Conservation (phyloP, 768 basidiomycete genomes). For the Kwoniella europaea region DNA sequence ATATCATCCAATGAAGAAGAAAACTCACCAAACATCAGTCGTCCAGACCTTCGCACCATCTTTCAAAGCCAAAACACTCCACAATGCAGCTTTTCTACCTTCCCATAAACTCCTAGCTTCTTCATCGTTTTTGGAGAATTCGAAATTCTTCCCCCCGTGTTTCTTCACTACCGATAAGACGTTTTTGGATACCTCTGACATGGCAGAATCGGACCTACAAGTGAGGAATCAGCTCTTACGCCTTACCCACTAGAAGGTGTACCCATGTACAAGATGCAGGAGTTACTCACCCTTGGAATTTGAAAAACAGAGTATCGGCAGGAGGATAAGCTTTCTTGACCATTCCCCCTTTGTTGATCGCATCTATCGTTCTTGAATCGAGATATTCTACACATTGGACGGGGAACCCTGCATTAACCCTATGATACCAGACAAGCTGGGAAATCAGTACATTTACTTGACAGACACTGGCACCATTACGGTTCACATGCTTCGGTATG, state of each 20-base stretch:
- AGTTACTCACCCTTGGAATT: slow-evolving; percentile 70
- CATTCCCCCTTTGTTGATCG: slow-evolving; percentile 72
- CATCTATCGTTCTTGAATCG: slow-evolving; percentile 76
- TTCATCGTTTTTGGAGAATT: slow-evolving; percentile 73
- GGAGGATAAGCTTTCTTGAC: slow-evolving; percentile 68
- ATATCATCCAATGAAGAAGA: background rate
- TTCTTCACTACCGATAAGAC: slow-evolving; percentile 69
- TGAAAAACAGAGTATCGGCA: slow-evolving; percentile 84
- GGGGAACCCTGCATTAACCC: slow-evolving; percentile 68
- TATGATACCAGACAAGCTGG: slow-evolving; percentile 59
- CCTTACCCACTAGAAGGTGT: background rate
- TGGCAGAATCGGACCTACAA: slow-evolving; percentile 62
- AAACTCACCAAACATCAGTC: slow-evolving; percentile 82
- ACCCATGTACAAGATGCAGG: background rate
- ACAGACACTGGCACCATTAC: background rate
- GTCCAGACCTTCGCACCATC: slow-evolving; percentile 77
- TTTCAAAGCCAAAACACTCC: slow-evolving; percentile 69
- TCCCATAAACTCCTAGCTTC: slow-evolving; percentile 82
- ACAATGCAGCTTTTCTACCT: slow-evolving; percentile 81
- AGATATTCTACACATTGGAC: slow-evolving; percentile 89
- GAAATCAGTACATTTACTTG: background rate
- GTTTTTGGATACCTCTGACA: slow-evolving; percentile 65
- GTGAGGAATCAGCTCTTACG: background rate
- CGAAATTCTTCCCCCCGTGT: slow-evolving; percentile 71
- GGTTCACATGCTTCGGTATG: too few relatives aligned